Base-by-base conservation (phyloP, 2,329 filamentous ascomycete species). In the Ophiostoma himal-ulmi region DNA sequence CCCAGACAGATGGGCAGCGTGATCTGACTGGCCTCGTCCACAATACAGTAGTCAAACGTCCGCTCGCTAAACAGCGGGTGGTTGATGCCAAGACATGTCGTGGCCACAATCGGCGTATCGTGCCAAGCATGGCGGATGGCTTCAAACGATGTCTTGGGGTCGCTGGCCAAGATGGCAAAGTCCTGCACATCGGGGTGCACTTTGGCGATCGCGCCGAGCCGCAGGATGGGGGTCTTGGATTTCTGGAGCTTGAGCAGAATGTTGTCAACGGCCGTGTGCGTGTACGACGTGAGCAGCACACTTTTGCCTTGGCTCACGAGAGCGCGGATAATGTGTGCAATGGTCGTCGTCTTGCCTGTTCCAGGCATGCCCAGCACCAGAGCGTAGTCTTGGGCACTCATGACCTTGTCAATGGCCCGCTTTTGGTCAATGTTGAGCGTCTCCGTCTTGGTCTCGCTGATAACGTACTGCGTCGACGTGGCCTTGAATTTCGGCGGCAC, bases 311-410 rank as follows among this genome's bases (percentile, higher is more conserved):
- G 92, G 0, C 90, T 88, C 5, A 95, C 90, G 39, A 99, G 83
- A 0, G 94, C 92, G 64, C 92, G 89, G 76, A 99, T 98, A 75
- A 99, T 97, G 78, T 98, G 94, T 5, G 94, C 93, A 76, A 99
- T 98, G 0, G 95, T 99, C 0, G 95, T 99, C 2, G 95, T 99
- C 80, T 99, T 99, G 71, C 95, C 95, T 0, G 95, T 99, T 8
- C 95, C 95, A 1, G 95, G 95, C 95, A 99, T 99, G 37, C 95
- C 95, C 26, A 99, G 86, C 14, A 99, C 94, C n/a, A 99, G 84
- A 8, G 95, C 94, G 79, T 98, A 99, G 80, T 99, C 94, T 75
- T 91, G 87, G 3, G 95, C 94, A 76, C 91, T 93, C 91, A 99
- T 96, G 54, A 99, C 94, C 79, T 97, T 98, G 75, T 93, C 87